Evolutionary conservation across 805 yeast species (phyloP).

Genomic region (Teunomyces panamensis): DNA sequence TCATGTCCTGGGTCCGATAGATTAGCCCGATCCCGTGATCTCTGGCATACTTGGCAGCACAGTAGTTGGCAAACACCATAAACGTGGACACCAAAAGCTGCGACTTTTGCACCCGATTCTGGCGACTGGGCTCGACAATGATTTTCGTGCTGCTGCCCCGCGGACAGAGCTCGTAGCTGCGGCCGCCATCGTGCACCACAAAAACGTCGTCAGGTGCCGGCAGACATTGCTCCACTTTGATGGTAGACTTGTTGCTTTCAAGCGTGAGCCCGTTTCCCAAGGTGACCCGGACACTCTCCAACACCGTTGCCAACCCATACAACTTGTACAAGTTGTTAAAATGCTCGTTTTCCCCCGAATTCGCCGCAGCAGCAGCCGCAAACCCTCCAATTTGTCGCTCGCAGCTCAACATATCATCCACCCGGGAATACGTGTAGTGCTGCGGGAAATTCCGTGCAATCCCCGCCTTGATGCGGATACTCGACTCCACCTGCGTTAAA

Average conservation of each 20-base stretch:
- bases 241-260: slow-evolving; percentile 12
- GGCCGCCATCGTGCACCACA: no score
- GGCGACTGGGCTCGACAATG: slow-evolving; percentile 10
- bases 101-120: slow-evolving; percentile 42
- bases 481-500: slow-evolving; percentile 12
- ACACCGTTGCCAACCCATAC: slow-evolving; percentile 22
- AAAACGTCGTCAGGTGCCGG: slow-evolving; percentile 6
- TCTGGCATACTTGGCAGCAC: slow-evolving; percentile 49
- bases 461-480: slow-evolving; percentile 22
- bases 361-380: not conserved
- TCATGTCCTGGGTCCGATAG: slow-evolving; percentile 38
- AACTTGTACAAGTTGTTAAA: slow-evolving; percentile 26
- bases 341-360: slow-evolving; percentile 13
- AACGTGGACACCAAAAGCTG: slow-evolving; percentile 72
- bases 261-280: slow-evolving; percentile 22
- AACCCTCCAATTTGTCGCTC: slow-evolving; percentile 13
- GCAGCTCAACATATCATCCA: slow-evolving; percentile 48
- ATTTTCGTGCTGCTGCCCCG: slow-evolving; percentile 11
- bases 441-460: slow-evolving; percentile 29
- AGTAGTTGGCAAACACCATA: slow-evolving; percentile 77
- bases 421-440: slow-evolving; percentile 58
- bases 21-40: slow-evolving; percentile 50
- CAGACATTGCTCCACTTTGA: slow-evolving; percentile 8
- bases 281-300: slow-evolving; percentile 21
- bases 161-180: slow-evolving; percentile 13